Conservation (phyloP, 2,329 filamentous ascomycete species). For the Fusarium anthophilum region DNA sequence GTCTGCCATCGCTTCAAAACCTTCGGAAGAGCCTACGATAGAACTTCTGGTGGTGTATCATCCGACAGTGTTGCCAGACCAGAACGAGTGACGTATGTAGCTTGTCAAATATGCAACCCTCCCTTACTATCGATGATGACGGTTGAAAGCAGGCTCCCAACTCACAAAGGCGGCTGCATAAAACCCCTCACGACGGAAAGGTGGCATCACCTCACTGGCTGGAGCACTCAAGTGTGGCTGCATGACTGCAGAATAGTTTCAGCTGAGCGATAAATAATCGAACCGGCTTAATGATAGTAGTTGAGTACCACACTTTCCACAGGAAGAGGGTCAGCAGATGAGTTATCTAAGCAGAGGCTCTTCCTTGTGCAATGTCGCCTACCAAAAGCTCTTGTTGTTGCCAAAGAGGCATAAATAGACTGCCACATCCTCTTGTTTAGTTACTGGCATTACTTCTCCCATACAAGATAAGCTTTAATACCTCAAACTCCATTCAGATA, state of each 20-base stretch:
- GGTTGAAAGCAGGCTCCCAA: background rate
- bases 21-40: rapidly evolving
- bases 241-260: background rate
- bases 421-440: too few species aligned
- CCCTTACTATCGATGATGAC: rapidly evolving
- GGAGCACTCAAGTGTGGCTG: background rate
- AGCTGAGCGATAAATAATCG: background rate
- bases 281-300: background rate
- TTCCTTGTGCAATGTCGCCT: too few species aligned
- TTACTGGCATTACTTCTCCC: too few species aligned
- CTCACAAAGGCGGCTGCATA: background rate
- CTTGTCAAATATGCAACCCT: background rate
- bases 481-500: too few species aligned
- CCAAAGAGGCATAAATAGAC: too few species aligned
- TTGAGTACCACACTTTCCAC: background rate
- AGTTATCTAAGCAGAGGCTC: too few species aligned
- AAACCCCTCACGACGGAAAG: background rate
- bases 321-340: background rate
- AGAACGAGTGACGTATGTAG: rapidly evolving
- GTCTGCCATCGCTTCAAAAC: background rate
- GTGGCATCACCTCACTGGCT: background rate
- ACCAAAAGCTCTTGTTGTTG: too few species aligned
- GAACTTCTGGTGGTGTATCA: background rate
- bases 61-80: rapidly evolving
- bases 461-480: too few species aligned